Base-by-base conservation (phyloP, 108 stramenopile species). In the Nannochloropsis salina region DNA sequence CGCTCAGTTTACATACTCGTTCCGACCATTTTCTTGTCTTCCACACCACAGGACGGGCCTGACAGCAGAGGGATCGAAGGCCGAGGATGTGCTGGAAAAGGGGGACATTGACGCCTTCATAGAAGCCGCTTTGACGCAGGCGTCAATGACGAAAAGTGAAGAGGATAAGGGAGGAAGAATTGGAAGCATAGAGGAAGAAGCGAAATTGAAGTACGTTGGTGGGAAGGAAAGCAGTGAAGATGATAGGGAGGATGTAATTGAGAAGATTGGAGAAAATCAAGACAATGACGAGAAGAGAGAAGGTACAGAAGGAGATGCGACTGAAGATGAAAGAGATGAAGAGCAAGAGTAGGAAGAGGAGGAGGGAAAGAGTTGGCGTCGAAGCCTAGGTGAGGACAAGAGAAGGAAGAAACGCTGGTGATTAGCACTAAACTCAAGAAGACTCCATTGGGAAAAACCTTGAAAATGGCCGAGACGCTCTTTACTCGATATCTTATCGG, bases 21-120 rank as follows among this genome's bases (percentile, higher is more conserved):
- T 15, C 61, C n/a, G 3, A 6, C 61, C 8, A n/a, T 74, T 74
- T 15, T 6, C 2, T 74, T 6, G 61, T 74, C 4, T n/a, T 15
- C 6, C 15, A 15, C n/a, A 15, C 61, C 61, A 74, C 8, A 74
- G 61, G 61, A 74, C 61, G 61, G 61, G 61, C 61, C 20, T 74
- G 20, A n/a, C 15, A 74, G 61, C n/a, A n/a, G 61, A 15, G 6
- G 61, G 61, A n/a, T 15, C 1, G 8, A 3, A 74, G 20, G 61
- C n/a, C 3, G 6, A 74, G 61, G 20, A n/a, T 15, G 86, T 42
- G 12, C 83, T 87, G 2, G 43, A 83, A 12, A 83, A 84, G 20
- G 86, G 86, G 61, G 80, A 61, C 11, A 22, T 87, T 42, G 83
- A 87, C n/a, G 79, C 44, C 2, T 87, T 87, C 43, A 80, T 87